Evolutionary conservation across 805 yeast species (phyloP).

Genomic region (Clavispora carvajalis): DNA sequence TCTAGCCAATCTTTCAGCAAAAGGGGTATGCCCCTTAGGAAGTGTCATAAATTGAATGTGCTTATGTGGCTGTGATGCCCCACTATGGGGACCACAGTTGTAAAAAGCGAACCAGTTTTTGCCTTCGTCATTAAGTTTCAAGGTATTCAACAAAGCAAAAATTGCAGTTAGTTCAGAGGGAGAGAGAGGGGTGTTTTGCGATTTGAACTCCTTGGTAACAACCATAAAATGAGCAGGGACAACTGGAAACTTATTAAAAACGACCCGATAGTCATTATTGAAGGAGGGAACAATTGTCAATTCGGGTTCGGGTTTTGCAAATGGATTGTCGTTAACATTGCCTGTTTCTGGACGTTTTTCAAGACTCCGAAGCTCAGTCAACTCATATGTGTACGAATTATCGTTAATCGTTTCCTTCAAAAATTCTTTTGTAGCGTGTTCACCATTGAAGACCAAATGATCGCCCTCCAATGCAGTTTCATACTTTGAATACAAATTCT

Average conservation of each 20-base stretch:
- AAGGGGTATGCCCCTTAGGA: constrained; percentile 55
- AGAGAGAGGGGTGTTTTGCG: constrained; percentile 67
- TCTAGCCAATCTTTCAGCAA: constrained; percentile 45
- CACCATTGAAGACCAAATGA: constrained; percentile 47
- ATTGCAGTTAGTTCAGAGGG: constrained; percentile 65
- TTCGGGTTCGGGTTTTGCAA: constrained; percentile 72
- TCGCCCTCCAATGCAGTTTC: constrained; percentile 44
- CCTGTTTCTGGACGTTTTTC: constrained; percentile 38
- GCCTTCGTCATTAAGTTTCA: constrained; percentile 34
- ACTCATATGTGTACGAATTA: constrained; percentile 18
- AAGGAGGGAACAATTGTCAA: constrained; percentile 53
- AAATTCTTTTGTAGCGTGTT: constrained; percentile 27
- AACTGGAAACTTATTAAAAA: constrained; percentile 85
- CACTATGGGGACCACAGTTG: constrained; percentile 83
- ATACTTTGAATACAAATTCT: constrained; percentile 36
- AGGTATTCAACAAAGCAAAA: constrained; percentile 46
- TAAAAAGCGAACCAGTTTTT: constrained; percentile 72
- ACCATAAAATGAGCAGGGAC: constrained; percentile 72
- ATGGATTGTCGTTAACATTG: constrained; percentile 56
- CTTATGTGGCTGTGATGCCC: constrained; percentile 93
- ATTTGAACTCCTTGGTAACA: constrained; percentile 67
- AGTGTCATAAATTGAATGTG: constrained; percentile 82
- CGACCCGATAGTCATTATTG: constrained; percentile 50
- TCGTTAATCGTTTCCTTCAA: constrained; percentile 8
- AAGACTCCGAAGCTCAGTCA: constrained; percentile 30